These are phyloP conservation scores for Agrocybe pediades DNA, from an alignment of 768 basidiomycete species.

Conservation along the genomic window DNA sequence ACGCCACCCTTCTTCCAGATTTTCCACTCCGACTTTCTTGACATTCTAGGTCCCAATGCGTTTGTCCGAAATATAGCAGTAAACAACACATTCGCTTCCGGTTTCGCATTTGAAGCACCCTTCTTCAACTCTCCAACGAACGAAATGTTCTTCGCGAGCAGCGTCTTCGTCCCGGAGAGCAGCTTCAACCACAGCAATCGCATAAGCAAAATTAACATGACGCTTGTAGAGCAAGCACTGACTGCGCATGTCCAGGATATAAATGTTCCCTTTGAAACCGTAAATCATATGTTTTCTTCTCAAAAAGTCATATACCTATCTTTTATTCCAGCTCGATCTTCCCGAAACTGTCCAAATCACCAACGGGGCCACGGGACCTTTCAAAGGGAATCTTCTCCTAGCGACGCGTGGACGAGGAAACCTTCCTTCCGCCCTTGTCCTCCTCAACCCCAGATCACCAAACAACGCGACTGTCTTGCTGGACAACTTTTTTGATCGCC, in stretches of 20 bases:
- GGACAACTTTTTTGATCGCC: slow-evolving; percentile 77
- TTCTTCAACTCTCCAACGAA: slow-evolving; percentile 63
- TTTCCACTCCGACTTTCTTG: slow-evolving; percentile 48
- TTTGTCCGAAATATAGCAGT: slow-evolving; percentile 59
- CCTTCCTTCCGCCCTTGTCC: slow-evolving; percentile 58
- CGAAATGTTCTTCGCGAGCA: slow-evolving; percentile 71
- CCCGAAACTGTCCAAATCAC: slow-evolving; percentile 64
- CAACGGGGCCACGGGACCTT: slow-evolving; percentile 67
- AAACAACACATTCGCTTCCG: slow-evolving; percentile 53
- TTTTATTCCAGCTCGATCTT: slow-evolving; percentile 48
- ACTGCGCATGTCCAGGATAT: slow-evolving; percentile 33
- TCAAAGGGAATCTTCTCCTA: slow-evolving; percentile 56
- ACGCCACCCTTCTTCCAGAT: slow-evolving; percentile 55
- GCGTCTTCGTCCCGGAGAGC: slow-evolving; percentile 65
- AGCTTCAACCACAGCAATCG: slow-evolving; percentile 64
- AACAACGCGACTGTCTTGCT: slow-evolving; percentile 68
- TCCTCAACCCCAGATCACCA: slow-evolving; percentile 63
- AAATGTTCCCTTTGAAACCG: slow-evolving; percentile 36
- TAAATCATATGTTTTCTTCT: not conserved
- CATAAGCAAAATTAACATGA: slow-evolving; percentile 61
- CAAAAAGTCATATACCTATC: not conserved
- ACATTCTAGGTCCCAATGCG: slow-evolving; percentile 56
- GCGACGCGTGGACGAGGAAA: slow-evolving; percentile 64
- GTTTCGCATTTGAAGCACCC: slow-evolving; percentile 76
- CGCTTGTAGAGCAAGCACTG: slow-evolving; percentile 49